Conservation (phyloP, 805 yeast genomes). For the Metschnikowia picachoensis region DNA sequence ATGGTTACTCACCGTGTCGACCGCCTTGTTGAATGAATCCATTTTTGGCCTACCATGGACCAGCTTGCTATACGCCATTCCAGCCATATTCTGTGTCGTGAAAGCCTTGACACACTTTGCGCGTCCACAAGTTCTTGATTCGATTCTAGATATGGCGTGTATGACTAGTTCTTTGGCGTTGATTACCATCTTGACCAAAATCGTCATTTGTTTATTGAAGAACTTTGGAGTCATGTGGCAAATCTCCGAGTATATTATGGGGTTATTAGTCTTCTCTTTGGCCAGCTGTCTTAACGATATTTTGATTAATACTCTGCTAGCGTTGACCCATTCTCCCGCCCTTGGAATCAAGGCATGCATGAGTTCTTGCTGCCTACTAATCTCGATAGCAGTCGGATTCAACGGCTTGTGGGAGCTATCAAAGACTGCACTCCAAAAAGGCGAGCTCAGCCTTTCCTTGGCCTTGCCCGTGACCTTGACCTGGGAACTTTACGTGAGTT, state of each 20-base stretch:
- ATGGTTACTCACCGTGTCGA: constrained; percentile 2
- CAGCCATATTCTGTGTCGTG: constrained; percentile 1
- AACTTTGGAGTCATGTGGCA: constrained; percentile 43
- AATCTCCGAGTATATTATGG: constrained; percentile 46
- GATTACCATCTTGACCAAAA: constrained; percentile 25
- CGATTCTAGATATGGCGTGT: constrained; percentile 14
- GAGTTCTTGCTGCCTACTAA: constrained; percentile 49
- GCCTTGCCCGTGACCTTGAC: constrained; percentile 21
- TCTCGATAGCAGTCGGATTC: constrained; percentile 48
- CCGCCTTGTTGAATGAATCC: constrained; percentile 2
- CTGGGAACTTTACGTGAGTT: constrained; percentile 22
- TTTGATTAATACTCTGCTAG: constrained; percentile 46
- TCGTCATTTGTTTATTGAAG: constrained; percentile 31
- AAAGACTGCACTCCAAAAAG: constrained; percentile 4
- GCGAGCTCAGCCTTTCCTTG: constrained; percentile 1
- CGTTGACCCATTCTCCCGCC: constrained; percentile 34
- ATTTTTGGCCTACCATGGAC: not conserved
- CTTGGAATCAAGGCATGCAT: constrained; percentile 50
- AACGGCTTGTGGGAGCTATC: constrained; percentile 35
- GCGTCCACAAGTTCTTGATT: not conserved
- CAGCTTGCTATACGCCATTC: not conserved
- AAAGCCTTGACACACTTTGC: not conserved
- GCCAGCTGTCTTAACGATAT: constrained; percentile 53
- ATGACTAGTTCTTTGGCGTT: constrained; percentile 24
- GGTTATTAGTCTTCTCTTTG: constrained; percentile 45